Conservation (phyloP, 768 basidiomycete species). For the Clavulina sp. region DNA sequence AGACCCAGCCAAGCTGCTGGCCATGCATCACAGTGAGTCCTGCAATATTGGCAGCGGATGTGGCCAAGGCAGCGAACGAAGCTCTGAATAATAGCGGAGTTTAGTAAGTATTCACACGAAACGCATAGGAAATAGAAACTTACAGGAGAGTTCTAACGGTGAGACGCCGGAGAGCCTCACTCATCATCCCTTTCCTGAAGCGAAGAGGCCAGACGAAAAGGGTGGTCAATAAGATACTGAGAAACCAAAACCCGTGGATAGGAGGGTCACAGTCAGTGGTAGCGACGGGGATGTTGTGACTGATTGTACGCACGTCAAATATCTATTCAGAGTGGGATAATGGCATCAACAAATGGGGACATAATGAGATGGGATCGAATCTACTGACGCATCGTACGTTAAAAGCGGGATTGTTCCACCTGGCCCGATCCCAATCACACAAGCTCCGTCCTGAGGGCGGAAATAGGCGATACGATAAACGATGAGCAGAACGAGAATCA, state of each 20-base stretch:
- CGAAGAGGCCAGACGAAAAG: conserved; percentile 31
- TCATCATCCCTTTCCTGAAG: conserved; percentile 21
- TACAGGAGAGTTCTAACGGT: conserved; percentile 29
- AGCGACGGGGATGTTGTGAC: too few species aligned
- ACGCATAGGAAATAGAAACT: conserved; percentile 8
- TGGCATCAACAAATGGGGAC: too few species aligned
- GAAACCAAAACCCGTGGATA: conserved; percentile 8
- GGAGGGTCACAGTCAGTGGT: too few species aligned
- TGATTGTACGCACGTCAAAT: too few species aligned
- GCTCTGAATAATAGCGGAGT: conserved; percentile 20
- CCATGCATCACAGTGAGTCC: conserved; percentile 31
- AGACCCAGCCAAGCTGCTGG: conserved; percentile 31
- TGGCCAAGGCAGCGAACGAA: conserved; percentile 28
- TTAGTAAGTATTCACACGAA: too few species aligned
- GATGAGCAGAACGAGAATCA: conserved; percentile 25
- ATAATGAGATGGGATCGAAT: too few species aligned
- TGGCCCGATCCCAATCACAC: conserved; percentile 31
- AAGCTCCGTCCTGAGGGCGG: conserved; percentile 20
- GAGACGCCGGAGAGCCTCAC: conserved; percentile 21
- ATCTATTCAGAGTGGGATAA: too few species aligned
- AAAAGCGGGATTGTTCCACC: conserved; percentile 27
- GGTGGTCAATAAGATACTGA: conserved; percentile 23
- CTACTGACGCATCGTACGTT: conserved; percentile 32
- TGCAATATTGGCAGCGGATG: conserved; percentile 30
- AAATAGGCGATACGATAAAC: conserved; percentile 15